Conservation (phyloP, 805 yeast species). For the Blastobotrys terrestris region DNA sequence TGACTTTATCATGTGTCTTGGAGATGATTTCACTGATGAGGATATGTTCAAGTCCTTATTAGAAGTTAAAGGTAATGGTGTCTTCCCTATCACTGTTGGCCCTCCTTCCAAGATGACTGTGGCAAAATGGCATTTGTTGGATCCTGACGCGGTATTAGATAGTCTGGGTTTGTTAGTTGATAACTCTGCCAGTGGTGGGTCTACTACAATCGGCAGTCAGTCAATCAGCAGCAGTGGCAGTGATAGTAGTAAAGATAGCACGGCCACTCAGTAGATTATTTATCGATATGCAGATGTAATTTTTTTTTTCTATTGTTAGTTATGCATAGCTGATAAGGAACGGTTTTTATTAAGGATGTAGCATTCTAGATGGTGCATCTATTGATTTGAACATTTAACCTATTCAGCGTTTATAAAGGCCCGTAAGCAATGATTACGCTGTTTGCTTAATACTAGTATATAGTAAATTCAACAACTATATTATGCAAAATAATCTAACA, state of each 20-base stretch:
- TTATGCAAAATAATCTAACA: too few relatives aligned
- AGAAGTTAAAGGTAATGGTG: conserved; percentile 40
- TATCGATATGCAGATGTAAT: too few relatives aligned
- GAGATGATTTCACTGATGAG: conserved; percentile 96
- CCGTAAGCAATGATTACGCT: too few relatives aligned
- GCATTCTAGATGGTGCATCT: too few relatives aligned
- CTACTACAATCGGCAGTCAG: background rate
- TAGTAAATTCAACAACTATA: too few relatives aligned
- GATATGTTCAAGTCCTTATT: conserved; percentile 85
- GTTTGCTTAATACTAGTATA: too few relatives aligned
- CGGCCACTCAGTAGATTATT: background rate
- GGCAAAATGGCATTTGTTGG: conserved; percentile 79
- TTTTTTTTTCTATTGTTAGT: too few relatives aligned
- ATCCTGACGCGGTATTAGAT: conserved; percentile 79
- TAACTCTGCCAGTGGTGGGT: background rate
- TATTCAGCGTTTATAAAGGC: too few relatives aligned
- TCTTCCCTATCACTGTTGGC: conserved; percentile 81
- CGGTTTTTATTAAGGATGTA: too few relatives aligned
- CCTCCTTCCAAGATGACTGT: conserved; percentile 82
- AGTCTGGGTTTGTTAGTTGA: conserved; percentile 53
- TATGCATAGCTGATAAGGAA: too few relatives aligned
- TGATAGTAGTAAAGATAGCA: background rate
- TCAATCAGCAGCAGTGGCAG: background rate
- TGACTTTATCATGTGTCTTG: conserved; percentile 82
- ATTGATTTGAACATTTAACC: too few relatives aligned